Base-by-base conservation (phyloP, 768 basidiomycete species). In the Tephrocybe sp. region DNA sequence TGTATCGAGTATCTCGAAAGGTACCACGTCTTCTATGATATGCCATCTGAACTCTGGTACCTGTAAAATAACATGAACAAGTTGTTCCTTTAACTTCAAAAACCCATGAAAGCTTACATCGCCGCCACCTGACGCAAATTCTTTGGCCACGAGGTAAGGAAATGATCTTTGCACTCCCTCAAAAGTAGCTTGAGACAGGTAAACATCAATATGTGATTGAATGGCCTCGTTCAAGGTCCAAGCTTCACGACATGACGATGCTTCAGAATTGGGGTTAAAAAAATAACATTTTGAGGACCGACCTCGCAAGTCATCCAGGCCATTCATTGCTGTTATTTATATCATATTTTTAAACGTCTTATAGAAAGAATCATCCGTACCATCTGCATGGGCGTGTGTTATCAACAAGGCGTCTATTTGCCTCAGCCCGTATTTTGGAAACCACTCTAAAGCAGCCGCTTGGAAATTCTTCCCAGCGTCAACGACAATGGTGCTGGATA, bases 361-460 rank as follows among this genome's bases (percentile, higher is more conserved):
- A 46, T 3, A 49, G 14, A 47, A 22, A 12, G 40, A 17, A 16
- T 23, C 47, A 35, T 16, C 11, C 69, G 35, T 54, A 76, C 75
- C 89, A 68, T 92, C 90, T 33, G 90, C 88, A 69, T 95, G 93
- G 7, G 89, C 84, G 67, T 95, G 92, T 0, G 92, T 94, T 36
- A 96, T 81, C 13, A 97, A 71, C 9, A 96, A 58, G 32, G 72
- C 74, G 58, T 76, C 74, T 50, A 76, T 75, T 48, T 60, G 61
- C 50, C 92, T 74, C 38, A 96, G 68, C 3, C 82, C 83, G 64
- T 87, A 85, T 64, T 83, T 83, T 1, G 90, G 89, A 53, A 75
- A 76, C 72, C 72, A 75, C 53, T 76, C 72, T 41, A 74, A 22
- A 22, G 73, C 72, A 39, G 74, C 69, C 30, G 74, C 72, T 56